phyloP scores from a whole-genome alignment of 2,329 filamentous ascomycete genomes.

The Myriosclerotinia curreyana region DNA sequence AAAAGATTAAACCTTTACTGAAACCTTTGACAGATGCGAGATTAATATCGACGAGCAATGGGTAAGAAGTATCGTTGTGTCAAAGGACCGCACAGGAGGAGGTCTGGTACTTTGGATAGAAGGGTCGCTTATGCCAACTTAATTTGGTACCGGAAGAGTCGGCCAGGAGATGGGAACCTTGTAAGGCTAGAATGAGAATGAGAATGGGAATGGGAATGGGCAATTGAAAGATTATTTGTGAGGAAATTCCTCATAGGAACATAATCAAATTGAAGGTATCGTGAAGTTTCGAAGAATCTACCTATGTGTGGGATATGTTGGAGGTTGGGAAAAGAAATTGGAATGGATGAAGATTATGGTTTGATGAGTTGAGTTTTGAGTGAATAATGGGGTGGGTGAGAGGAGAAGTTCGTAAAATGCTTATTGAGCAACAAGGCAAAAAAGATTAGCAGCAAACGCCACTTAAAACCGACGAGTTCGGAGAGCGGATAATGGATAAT shows the following conservation, averaged over 20 bases:
- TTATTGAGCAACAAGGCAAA: conserved; percentile 14
- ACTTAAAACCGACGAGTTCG: conserved; percentile 19
- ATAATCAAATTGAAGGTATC: not conserved
- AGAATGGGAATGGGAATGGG: no score
- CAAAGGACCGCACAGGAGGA: conserved; percentile 18
- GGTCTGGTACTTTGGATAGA: conserved; percentile 18
- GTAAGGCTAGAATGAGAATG: not conserved
- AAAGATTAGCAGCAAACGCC: conserved; percentile 19
- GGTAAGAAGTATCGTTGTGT: conserved; percentile 9
- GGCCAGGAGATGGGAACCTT: conserved; percentile 22
- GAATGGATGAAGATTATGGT: conserved; percentile 8
- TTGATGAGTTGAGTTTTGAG: not conserved
- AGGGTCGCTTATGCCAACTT: conserved; percentile 22
- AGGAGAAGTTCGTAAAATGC: conserved; percentile 15
- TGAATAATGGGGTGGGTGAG: not conserved
- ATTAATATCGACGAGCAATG: conserved; percentile 12
- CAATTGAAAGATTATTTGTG: conserved; percentile 2
- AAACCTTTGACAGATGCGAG: not conserved
- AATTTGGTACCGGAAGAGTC: conserved; percentile 23
- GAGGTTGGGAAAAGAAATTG: conserved; percentile 10
- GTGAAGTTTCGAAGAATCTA: conserved; percentile 1
- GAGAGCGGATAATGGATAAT: not conserved
- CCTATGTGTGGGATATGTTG: not conserved
- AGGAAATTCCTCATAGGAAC: not conserved
- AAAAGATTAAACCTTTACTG: conserved; percentile 11